These are phyloP conservation scores for Oligophagozyma castellii DNA, from an alignment of 1,139 yeast species.

Conservation along the genomic window DNA sequence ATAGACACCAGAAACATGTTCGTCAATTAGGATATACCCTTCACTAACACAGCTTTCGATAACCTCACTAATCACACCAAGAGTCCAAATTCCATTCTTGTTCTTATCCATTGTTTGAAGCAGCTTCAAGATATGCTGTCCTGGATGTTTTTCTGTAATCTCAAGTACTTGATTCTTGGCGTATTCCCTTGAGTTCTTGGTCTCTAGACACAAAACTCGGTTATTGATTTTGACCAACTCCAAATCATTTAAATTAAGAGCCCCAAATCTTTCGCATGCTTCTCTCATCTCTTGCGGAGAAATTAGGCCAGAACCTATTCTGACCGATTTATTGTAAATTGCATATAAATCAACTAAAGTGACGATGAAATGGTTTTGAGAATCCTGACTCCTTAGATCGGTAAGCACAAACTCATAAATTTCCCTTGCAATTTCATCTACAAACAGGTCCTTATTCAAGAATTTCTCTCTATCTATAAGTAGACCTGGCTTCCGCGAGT, in stretches of 20 bases:
- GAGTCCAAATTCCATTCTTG: slow-evolving; percentile 50
- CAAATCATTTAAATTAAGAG: slow-evolving; percentile 33
- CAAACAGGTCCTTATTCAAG: slow-evolving; percentile 20
- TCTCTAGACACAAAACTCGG: slow-evolving; percentile 28
- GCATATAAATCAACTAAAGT: slow-evolving; percentile 48
- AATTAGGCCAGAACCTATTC: slow-evolving; percentile 41
- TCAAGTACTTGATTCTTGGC: slow-evolving; percentile 23
- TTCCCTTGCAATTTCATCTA: slow-evolving; percentile 36
- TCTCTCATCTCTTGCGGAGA: slow-evolving; percentile 43
- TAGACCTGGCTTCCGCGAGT: slow-evolving; percentile 7
- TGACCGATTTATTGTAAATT: slow-evolving; percentile 42
- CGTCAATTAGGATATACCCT: slow-evolving; percentile 55
- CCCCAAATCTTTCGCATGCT: slow-evolving; percentile 36
- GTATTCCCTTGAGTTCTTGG: slow-evolving; percentile 28
- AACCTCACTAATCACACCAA: slow-evolving; percentile 56
- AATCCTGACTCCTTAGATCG: slow-evolving; percentile 23
- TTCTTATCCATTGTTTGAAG: slow-evolving; percentile 10
- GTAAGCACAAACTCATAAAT: slow-evolving; percentile 39
- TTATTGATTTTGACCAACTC: slow-evolving; percentile 30
- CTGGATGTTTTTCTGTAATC: slow-evolving; percentile 15
- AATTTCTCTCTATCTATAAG: slow-evolving; percentile 26
- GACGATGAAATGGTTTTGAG: slow-evolving; percentile 40
- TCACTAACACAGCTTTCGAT: slow-evolving; percentile 42
- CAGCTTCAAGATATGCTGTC: slow-evolving; percentile 10
- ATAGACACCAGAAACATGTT: slow-evolving; percentile 25